Base-by-base conservation (phyloP, 2,329 filamentous ascomycete species). In the Colletotrichum spinosum region DNA sequence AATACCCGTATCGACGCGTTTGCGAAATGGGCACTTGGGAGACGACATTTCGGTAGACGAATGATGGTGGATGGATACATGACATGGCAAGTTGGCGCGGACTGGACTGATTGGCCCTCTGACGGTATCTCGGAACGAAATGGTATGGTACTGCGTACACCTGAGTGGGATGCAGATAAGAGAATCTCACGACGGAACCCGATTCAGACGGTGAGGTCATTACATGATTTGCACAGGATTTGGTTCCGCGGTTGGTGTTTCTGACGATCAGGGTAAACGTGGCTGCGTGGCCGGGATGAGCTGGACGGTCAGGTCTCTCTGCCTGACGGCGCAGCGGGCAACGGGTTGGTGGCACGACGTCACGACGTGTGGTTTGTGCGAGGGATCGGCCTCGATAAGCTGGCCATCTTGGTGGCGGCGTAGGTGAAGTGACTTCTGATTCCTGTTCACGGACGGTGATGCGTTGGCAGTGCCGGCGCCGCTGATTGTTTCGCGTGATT, bases 131-230 rank as follows among this genome's bases (percentile, higher is more conserved):
- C 25, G 25, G 25, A 25, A 25, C 4, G 25, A 25, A 5, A 25
- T 4, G 25, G 25, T 25, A 25, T 25, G 25, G 25, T 25, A 25
- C 25, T 25, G 25, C 25, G 25, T 25, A 25, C 25, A 5, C 25
- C 25, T 25, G 25, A 25, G 25, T 25, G 25, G 25, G 25, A 25
- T 25, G 25, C 25, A 25, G 25, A 25, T 4, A 25, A 25, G 25
- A 25, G 25, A 25, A 5, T 25, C 25, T 25, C 25, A 25, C 25
- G 25, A 25, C 25, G 25, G 25, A 33, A 10, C 49, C 49, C 50
- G 55, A 64, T 53, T 59, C 49, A 44, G 35, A 11, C 38, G 17
- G 51, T 65, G 61, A 65, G 51, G 51, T 62, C 62, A 56, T 65
- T 55, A 45, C 33, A 55, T 45, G 38, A 42, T 44, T 54, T 17